Conservation (phyloP, 2,329 filamentous ascomycete genomes). For the Graphiopsis chlorocephala region DNA sequence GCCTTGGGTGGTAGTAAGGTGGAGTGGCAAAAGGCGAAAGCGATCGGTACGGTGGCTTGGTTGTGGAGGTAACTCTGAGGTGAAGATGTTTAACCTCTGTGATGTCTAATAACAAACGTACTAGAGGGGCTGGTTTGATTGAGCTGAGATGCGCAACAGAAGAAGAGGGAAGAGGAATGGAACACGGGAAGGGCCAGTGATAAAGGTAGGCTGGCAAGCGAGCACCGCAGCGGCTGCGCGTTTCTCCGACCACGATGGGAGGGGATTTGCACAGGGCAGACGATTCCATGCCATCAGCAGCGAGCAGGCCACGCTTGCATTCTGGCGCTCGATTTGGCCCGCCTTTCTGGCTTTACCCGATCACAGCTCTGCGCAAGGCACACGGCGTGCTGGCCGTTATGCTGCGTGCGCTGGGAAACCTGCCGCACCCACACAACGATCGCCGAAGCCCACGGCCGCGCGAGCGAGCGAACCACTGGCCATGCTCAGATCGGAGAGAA, state of each 20-base stretch:
- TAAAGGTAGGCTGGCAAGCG: slow-evolving; percentile 13
- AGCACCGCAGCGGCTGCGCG: slow-evolving; percentile 11
- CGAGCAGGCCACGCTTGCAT: slow-evolving; percentile 13
- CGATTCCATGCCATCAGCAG: slow-evolving; percentile 5
- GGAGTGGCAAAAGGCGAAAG: slow-evolving; percentile 3
- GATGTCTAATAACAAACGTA: slow-evolving; percentile 23
- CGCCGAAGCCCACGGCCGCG: neutral
- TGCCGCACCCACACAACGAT: slow-evolving; percentile 5
- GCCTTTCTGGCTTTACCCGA: slow-evolving; percentile 5
- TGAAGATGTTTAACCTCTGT: slow-evolving; percentile 8
- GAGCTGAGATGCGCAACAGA: neutral
- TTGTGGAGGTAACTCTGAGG: neutral
- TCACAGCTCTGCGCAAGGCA: slow-evolving; percentile 1
- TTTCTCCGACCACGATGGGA: slow-evolving; percentile 2
- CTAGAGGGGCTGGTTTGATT: slow-evolving; percentile 8
- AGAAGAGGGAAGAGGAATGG: slow-evolving; percentile 7
- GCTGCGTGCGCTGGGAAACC: slow-evolving; percentile 2
- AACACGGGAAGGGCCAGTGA: slow-evolving; percentile 11
- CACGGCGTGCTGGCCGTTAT: neutral
- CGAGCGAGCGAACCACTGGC: slow-evolving; percentile 10
- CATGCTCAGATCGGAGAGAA: slow-evolving; percentile 7
- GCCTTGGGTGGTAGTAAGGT: neutral
- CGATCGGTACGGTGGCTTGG: neutral
- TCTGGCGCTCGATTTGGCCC: slow-evolving; percentile 1
- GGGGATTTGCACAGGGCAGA: slow-evolving; percentile 11